Evolutionary conservation across 805 yeast genomes (phyloP), one percentile per base, ranked within the genome.

Genomic region (Metschnikowia bowlesiae): DNA sequence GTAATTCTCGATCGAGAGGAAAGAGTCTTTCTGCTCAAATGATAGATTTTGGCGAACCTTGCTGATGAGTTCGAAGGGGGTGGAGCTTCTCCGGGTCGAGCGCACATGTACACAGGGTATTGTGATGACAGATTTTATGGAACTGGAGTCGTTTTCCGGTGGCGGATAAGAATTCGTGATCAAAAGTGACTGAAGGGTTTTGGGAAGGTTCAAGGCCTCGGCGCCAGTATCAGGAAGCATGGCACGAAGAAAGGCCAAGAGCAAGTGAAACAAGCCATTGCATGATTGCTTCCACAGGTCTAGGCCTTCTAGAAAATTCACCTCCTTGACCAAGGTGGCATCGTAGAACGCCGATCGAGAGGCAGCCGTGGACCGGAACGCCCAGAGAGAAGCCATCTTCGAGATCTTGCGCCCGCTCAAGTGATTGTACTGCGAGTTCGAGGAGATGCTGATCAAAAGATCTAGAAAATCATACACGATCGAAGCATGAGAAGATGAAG

Each of bases 381-480:
- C 97, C 96, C 96, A 90, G 26, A 88, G 69, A 7, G 92, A 91
- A 37, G 92, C 85, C 82, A 90, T 78, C 56, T 87, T 84, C 10
- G 94, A 76, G 14, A 90, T 77, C 62, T 88, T 89, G 44, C 90
- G 76, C 0, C 94, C 95, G 60, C 87, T 82, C 74, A 90, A 70
- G 60, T 85, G 82, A 61, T 89, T 89, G 39, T 82, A 80, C 58
- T 83, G 85, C 3, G 95, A 82, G 66, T 89, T 87, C 8, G 95
- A 82, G 0, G 95, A 83, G 39, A 90, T 68, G 9, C 89, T 78
- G 9, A 89, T 87, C 40, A 91, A 69, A 34, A 90, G 74, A 62
- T 90, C 96, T 59, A 89, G 79, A 60, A 89, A 91, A 63, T 88
- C 96, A 64, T 87, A 88, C 4, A 88, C 92, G 4, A 91, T 88